A percentile compares a stretch with the other conserved stretches of the same genome.
These are phyloP conservation scores for Pythium utonaiense DNA, from an alignment of 352 stramenopile species.

Conservation along the genomic window DNA sequence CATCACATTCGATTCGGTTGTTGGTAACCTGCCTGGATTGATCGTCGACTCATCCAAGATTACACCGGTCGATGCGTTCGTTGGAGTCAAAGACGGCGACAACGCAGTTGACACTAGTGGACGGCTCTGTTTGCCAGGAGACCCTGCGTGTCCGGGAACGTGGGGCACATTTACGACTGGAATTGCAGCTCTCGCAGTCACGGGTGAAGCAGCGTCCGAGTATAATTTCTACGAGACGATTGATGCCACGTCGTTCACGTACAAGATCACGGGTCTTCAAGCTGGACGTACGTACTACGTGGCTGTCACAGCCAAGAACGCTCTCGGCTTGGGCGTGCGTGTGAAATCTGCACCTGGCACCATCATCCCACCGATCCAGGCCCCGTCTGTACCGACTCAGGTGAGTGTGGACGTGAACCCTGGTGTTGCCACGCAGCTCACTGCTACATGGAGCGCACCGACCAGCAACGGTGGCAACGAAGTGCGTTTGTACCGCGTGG, in stretches of 20 bases:
- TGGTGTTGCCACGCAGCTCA: conserved; percentile 70
- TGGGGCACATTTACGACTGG: conserved; percentile 37
- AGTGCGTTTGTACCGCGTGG: conserved; percentile 72
- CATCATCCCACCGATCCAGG: conserved; percentile 71
- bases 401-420: conserved; percentile 74
- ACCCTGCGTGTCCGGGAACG: conserved; percentile 41
- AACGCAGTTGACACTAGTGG: conserved; percentile 60
- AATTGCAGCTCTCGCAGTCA: conserved; percentile 31
- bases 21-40: conserved; percentile 51
- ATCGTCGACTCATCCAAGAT: conserved; percentile 61
- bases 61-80: conserved; percentile 37
- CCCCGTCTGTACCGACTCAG: conserved; percentile 59
- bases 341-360: conserved; percentile 32
- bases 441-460: conserved; percentile 45
- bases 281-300: conserved; percentile 84
- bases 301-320: conserved; percentile 87
- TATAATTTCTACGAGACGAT: conserved; percentile 76
- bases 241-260: conserved; percentile 46
- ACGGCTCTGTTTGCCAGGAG: conserved; percentile 38
- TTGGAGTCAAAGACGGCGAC: conserved; percentile 68
- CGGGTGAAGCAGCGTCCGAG: conserved; percentile 52
- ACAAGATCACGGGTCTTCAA: conserved; percentile 66
- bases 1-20: conserved; percentile 76
- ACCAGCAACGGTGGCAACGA: conserved; percentile 51
- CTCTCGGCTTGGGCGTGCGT: conserved; percentile 50